These are phyloP conservation scores for Excoecaria cochinchinensis DNA, from an alignment of 345 rosid genomes.

Conservation along the genomic window DNA sequence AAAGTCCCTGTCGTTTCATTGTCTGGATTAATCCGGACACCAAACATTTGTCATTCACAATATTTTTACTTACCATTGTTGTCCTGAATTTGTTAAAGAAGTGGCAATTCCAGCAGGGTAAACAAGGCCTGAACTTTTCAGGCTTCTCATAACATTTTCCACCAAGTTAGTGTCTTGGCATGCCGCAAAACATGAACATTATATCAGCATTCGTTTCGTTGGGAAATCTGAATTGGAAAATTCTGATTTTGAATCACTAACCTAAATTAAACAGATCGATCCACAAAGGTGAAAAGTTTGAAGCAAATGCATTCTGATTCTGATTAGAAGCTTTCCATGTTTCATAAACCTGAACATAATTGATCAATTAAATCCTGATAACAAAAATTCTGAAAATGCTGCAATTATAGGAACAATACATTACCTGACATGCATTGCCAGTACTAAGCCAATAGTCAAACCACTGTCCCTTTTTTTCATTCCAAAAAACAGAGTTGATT, in stretches of 20 bases:
- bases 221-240: too few species aligned
- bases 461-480: slow-evolving; percentile 76
- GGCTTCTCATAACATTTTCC: slow-evolving; percentile 52
- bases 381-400: too few species aligned
- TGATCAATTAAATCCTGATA: neutral
- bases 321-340: slow-evolving; percentile 58
- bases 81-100: slow-evolving; percentile 60
- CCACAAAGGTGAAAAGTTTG: slow-evolving; percentile 87
- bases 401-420: neutral
- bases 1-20: slow-evolving; percentile 60
- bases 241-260: slow-evolving; percentile 22
- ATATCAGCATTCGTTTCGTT: neutral
- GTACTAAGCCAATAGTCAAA: slow-evolving; percentile 69
- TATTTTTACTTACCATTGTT: slow-evolving; percentile 64
- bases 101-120: slow-evolving; percentile 67
- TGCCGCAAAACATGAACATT: neutral
- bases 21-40: neutral
- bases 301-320: slow-evolving; percentile 65
- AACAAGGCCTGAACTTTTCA: slow-evolving; percentile 66
- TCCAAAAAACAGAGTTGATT: slow-evolving; percentile 65
- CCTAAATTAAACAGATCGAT: slow-evolving; percentile 67
- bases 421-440: slow-evolving; percentile 31
- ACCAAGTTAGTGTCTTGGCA: slow-evolving; percentile 55
- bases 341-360: slow-evolving; percentile 46
- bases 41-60: neutral